These are phyloP conservation scores for Ciborinia camelliae DNA, from an alignment of 2,329 filamentous ascomycete species.

Conservation along the genomic window DNA sequence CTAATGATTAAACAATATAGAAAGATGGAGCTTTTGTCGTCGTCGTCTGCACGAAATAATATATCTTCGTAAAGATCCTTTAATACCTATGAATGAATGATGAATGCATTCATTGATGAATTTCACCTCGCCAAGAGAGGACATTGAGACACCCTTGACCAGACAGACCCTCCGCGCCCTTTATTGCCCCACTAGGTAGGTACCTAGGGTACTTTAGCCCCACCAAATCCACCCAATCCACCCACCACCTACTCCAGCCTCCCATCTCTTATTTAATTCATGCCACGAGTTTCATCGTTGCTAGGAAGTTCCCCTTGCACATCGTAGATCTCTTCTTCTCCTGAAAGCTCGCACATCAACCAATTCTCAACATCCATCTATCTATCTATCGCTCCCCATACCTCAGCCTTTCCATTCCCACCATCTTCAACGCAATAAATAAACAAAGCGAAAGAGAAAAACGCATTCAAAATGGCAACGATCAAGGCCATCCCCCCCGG, in stretches of 20 bases:
- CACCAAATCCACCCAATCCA: not conserved
- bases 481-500: constrained; percentile 34
- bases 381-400: too few species aligned
- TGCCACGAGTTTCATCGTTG: constrained; percentile 12
- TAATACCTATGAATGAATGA: too few species aligned
- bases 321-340: constrained; percentile 9
- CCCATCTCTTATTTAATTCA: not conserved
- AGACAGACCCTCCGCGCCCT: too few species aligned
- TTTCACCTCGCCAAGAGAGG: not conserved
- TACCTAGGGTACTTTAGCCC: too few species aligned
- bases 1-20: not conserved
- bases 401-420: too few species aligned
- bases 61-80: not conserved
- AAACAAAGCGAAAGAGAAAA: not conserved
- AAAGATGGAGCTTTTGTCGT: not conserved
- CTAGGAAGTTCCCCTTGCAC: not conserved
- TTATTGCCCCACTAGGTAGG: too few species aligned
- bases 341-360: not conserved
- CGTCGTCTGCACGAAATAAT: not conserved
- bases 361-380: not conserved
- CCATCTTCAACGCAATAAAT: too few species aligned
- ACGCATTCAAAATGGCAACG: constrained; percentile 29
- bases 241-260: not conserved
- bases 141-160: too few species aligned
- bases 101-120: too few species aligned